A percentile compares a stretch with the other conserved stretches of the same genome.
These are phyloP conservation scores for Gillenia trifoliata DNA, from an alignment of 306 rosid species.

Conservation along the genomic window DNA sequence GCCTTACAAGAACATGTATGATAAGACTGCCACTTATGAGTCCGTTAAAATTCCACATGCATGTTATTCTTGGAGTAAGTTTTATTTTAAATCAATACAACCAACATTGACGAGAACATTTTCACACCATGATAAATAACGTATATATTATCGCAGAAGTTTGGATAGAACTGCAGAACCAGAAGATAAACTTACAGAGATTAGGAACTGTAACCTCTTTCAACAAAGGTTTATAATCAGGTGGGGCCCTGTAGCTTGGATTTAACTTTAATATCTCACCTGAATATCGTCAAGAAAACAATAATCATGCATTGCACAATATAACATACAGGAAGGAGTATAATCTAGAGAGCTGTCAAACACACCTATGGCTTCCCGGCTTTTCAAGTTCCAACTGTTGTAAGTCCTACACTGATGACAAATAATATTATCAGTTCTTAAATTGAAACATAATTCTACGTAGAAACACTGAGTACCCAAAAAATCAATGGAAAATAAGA, in stretches of 20 bases:
- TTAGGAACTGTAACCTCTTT: slow-evolving; percentile 64
- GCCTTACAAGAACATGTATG: not conserved
- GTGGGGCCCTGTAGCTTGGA: slow-evolving; percentile 84
- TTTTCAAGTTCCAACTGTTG: slow-evolving; percentile 80
- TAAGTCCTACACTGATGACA: slow-evolving; percentile 32
- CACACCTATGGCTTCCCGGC: slow-evolving; percentile 75
- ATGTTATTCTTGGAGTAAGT: not conserved
- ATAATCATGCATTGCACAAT: slow-evolving; percentile 10
- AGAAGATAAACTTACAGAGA: slow-evolving; percentile 68
- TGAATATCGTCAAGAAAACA: slow-evolving; percentile 36
- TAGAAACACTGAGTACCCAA: not conserved
- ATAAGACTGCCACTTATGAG: not conserved
- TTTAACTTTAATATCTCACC: slow-evolving; percentile 80
- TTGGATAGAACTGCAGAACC: slow-evolving; percentile 1
- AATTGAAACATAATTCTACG: slow-evolving; percentile 13
- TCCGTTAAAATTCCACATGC: not conserved
- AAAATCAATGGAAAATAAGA: not conserved
- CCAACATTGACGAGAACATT: not conserved
- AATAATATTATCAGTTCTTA: slow-evolving; percentile 26
- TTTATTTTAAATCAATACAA: not conserved
- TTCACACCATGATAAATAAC: not conserved
- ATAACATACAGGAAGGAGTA: not conserved
- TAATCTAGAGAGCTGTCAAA: slow-evolving; percentile 18
- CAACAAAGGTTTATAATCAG: slow-evolving; percentile 73
- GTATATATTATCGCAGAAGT: not conserved